Evolutionary conservation across 768 basidiomycete genomes (phyloP).

Genomic region (Mycena indigotica): DNA sequence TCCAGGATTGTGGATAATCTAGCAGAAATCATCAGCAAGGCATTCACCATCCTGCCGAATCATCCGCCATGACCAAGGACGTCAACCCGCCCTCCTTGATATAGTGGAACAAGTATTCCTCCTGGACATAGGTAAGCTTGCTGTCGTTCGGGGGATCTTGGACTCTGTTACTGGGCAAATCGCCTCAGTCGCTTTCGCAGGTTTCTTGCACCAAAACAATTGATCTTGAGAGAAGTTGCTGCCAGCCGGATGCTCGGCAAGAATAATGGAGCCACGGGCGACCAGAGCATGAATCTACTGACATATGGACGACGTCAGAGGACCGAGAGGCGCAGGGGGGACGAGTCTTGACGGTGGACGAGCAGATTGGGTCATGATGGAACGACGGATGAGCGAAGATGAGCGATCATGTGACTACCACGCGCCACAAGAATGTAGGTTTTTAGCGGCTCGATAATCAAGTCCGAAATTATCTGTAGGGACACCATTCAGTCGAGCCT

Average conservation of each 20-base stretch:
- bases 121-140: slow-evolving; percentile 87
- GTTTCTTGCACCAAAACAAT: slow-evolving; percentile 12
- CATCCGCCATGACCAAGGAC: slow-evolving; percentile 94
- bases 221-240: slow-evolving; percentile 88
- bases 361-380: too few species aligned
- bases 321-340: background rate
- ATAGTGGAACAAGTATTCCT: slow-evolving; percentile 93
- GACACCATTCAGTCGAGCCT: too few species aligned
- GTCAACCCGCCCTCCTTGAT: slow-evolving; percentile 85
- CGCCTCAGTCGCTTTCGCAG: background rate
- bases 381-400: too few species aligned
- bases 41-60: slow-evolving; percentile 80
- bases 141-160: slow-evolving; percentile 94
- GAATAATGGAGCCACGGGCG: slow-evolving; percentile 72
- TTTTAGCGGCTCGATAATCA: too few species aligned
- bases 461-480: too few species aligned
- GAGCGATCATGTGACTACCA: too few species aligned
- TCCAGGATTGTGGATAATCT: slow-evolving; percentile 68
- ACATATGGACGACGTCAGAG: background rate
- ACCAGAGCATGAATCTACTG: slow-evolving; percentile 81
- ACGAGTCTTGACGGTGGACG: too few species aligned
- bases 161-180: slow-evolving; percentile 63
- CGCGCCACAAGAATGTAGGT: too few species aligned
- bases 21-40: slow-evolving; percentile 40
- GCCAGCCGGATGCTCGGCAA: slow-evolving; percentile 85